phyloP scores from a whole-genome alignment of 2,329 filamentous ascomycete genomes.

The Pseudopyricularia javanii region DNA sequence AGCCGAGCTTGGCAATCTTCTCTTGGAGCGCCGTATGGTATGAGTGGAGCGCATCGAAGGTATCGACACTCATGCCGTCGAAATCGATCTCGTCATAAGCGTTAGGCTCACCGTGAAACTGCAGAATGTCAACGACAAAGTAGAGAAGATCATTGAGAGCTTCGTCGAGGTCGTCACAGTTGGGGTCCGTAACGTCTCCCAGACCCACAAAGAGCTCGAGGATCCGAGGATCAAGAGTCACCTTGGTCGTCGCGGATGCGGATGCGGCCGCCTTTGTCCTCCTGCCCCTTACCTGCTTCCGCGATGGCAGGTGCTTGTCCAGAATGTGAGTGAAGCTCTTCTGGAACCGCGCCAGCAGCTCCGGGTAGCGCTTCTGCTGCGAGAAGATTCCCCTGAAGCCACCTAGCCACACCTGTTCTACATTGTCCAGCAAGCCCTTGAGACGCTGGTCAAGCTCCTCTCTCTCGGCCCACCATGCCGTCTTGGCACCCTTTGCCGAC shows the following conservation, averaged over 20 bases:
- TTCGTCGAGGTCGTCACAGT: constrained; percentile 64
- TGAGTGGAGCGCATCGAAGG: constrained; percentile 66
- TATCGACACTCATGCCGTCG: constrained; percentile 79
- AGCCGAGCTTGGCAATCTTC: background rate
- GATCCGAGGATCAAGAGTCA: constrained; percentile 48
- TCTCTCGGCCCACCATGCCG: constrained; percentile 81
- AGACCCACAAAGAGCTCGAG: constrained; percentile 83
- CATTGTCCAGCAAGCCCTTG: constrained; percentile 65
- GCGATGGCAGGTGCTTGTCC: constrained; percentile 74
- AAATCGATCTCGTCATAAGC: constrained; percentile 98
- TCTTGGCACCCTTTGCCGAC: constrained; percentile 60
- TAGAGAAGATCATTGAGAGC: constrained; percentile 85
- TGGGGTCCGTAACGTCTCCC: constrained; percentile 56
- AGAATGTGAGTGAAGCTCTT: constrained; percentile 67
- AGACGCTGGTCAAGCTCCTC: constrained; percentile 69
- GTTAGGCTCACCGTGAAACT: constrained; percentile 92
- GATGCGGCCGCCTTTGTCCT: constrained; percentile 30
- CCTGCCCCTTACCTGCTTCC: constrained; percentile 48
- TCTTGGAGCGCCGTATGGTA: constrained; percentile 51
- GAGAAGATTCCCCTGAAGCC: constrained; percentile 94
- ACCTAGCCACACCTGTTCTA: constrained; percentile 89
- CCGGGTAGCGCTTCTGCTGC: constrained; percentile 44
- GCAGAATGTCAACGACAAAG: constrained; percentile 90
- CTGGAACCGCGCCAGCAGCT: constrained; percentile 63
- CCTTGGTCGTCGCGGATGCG: constrained; percentile 15